Percentiles rank a stretch among this genome's conserved stretches.
phyloP scores from a whole-genome alignment of 106 monocot species.

The Alisma plantagoaquatica region DNA sequence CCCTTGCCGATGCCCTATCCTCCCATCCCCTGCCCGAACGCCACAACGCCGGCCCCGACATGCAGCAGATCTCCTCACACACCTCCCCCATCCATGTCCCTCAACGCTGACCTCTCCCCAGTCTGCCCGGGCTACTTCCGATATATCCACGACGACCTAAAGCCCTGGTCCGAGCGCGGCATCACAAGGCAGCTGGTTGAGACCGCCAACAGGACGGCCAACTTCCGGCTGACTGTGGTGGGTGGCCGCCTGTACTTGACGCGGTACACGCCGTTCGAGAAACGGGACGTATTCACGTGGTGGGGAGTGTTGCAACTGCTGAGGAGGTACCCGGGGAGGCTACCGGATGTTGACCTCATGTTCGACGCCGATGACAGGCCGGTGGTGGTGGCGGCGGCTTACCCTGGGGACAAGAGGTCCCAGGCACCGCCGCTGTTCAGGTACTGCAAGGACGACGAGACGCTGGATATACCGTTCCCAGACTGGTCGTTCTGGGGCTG shows the following conservation, averaged over 20 bases:
- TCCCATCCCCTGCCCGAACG: not conserved
- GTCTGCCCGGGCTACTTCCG: constrained; percentile 41
- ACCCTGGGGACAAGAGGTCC: not conserved
- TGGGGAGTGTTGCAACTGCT: constrained; percentile 50
- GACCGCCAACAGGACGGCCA: constrained; percentile 6
- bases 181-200: constrained; percentile 23
- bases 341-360: constrained; percentile 41
- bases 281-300: constrained; percentile 32
- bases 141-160: constrained; percentile 41
- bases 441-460: constrained; percentile 36
- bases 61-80: not conserved
- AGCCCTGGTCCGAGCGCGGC: constrained; percentile 25
- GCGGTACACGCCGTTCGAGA: constrained; percentile 19
- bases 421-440: constrained; percentile 31
- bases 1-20: not conserved
- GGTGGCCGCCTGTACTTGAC: constrained; percentile 27
- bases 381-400: constrained; percentile 4
- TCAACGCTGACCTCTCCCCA: not conserved
- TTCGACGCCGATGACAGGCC: constrained; percentile 46
- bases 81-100: not conserved
- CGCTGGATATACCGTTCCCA: constrained; percentile 41
- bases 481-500: constrained; percentile 77
- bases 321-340: constrained; percentile 23
- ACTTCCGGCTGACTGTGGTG: constrained; percentile 25
- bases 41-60: not conserved